Conservation (phyloP, 352 stramenopile species). For the Phytophthora quininea region DNA sequence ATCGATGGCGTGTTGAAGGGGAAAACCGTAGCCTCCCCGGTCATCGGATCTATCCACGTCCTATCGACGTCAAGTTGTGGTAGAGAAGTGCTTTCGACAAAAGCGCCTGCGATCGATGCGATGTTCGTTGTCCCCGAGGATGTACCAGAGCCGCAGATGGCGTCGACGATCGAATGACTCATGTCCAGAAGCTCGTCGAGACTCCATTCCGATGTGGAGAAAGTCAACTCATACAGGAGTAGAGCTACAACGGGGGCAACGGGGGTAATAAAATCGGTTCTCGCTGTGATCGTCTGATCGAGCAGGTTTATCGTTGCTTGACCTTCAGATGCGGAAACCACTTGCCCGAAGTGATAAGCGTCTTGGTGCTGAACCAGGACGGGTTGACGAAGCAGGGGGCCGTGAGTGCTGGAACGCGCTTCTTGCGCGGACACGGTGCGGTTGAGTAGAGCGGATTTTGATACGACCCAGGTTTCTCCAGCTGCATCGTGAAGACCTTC, state of each 20-base stretch:
- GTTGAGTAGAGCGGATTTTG: not conserved
- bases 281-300: not conserved
- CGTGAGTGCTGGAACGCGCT: not conserved
- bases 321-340: not conserved
- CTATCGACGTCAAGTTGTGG: not conserved
- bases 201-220: not conserved
- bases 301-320: not conserved
- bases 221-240: not conserved
- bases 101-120: not conserved
- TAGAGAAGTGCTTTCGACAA: not conserved
- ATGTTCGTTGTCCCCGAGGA: not conserved
- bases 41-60: constrained; percentile 1
- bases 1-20: not conserved
- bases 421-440: not conserved
- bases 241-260: constrained; percentile 1
- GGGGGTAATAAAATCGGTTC: not conserved
- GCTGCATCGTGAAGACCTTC: constrained; percentile 6
- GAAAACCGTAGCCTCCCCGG: not conserved
- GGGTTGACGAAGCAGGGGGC: not conserved
- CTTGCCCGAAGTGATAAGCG: not conserved
- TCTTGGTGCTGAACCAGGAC: constrained; percentile 2
- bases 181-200: not conserved
- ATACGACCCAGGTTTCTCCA: not conserved
- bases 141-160: not conserved
- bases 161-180: not conserved